Base-by-base conservation (phyloP, 2,329 filamentous ascomycete genomes). In the Stagonosporopsis rhizophila region DNA sequence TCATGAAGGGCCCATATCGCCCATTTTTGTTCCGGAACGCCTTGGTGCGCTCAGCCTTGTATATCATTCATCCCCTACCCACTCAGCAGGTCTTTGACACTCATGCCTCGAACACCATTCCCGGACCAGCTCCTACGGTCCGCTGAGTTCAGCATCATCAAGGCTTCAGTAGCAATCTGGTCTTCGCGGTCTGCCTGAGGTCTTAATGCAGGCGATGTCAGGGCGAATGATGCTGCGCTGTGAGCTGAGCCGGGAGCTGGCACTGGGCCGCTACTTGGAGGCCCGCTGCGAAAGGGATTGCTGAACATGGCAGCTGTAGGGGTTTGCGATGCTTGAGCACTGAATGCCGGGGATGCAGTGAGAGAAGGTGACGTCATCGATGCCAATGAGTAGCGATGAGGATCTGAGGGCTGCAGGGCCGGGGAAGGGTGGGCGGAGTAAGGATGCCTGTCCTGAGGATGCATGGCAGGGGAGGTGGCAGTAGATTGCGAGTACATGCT, bases 141-240 rank as follows among this genome's bases (percentile, higher is more conserved):
- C n/a, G 55, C 49, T 50, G 83, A 87, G 64, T 93, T 96, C 56
- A 97, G 80, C 92, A 96, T 96, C 73, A 96, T 77, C 65, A 96
- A 75, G 3, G 92, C 93, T 12, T 91, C 89, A 7, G 92, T 95
- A 1, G 92, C 93, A 73, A 95, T 91, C 58, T 92, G 88, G 39
- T 82, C 80, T 27, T 79, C 73, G 8, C 66, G 78, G 44, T 74
- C 74, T 23, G 74, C 64, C 56, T 73, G 73, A 2, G 75, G 72
- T 5, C 64, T 67, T 6, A 78, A 56, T 11, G 73, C 73, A 9
- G 76, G 75, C 11, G 72, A 75, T 2, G 73, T 77, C 28, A 77
- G 55, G 3, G 60, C 60, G 49, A 75, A 75, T n/a, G 66, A 53
- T 6, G 61, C 59, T 11, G 56, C 68, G 5, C 63, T 57, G 35